Evolutionary conservation across 2,329 filamentous ascomycete genomes (phyloP).

Genomic region (Aschersonia sp.): DNA sequence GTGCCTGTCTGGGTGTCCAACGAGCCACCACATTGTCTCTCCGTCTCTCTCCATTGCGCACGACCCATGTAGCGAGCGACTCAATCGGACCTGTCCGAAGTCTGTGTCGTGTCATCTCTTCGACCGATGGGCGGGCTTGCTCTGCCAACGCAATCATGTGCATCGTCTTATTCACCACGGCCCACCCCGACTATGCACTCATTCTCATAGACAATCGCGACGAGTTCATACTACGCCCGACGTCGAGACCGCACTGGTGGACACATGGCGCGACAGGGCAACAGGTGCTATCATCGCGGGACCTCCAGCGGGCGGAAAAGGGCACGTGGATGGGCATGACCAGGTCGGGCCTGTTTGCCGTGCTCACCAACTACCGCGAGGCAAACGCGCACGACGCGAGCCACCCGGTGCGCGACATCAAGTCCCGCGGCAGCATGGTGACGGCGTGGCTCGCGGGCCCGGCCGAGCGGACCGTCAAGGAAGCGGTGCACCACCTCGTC

Average conservation of each 20-base stretch:
- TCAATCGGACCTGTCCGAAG: too few relatives aligned
- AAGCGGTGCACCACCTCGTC: slow-evolving; percentile 38
- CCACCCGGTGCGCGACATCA: slow-evolving; percentile 37
- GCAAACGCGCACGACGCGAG: slow-evolving; percentile 29
- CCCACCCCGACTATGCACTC: slow-evolving; percentile 60
- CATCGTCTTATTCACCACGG: slow-evolving; percentile 61
- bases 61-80: too few relatives aligned
- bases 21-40: too few relatives aligned
- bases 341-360: slow-evolving; percentile 42
- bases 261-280: slow-evolving; percentile 25
- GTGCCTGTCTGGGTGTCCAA: too few relatives aligned
- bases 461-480: slow-evolving; percentile 23
- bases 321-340: slow-evolving; percentile 55
- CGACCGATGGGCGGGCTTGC: too few relatives aligned
- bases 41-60: too few relatives aligned
- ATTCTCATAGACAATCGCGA: slow-evolving; percentile 69
- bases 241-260: slow-evolving; percentile 52
- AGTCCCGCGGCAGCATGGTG: slow-evolving; percentile 49
- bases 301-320: slow-evolving; percentile 45
- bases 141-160: slow-evolving; percentile 39
- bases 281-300: slow-evolving; percentile 42
- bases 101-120: too few relatives aligned
- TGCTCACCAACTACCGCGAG: slow-evolving; percentile 55
- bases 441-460: slow-evolving; percentile 43
- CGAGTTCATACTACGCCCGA: slow-evolving; percentile 52